These are phyloP conservation scores for Epichloe uncinata DNA, from an alignment of 2,329 filamentous ascomycete species.

Conservation along the genomic window DNA sequence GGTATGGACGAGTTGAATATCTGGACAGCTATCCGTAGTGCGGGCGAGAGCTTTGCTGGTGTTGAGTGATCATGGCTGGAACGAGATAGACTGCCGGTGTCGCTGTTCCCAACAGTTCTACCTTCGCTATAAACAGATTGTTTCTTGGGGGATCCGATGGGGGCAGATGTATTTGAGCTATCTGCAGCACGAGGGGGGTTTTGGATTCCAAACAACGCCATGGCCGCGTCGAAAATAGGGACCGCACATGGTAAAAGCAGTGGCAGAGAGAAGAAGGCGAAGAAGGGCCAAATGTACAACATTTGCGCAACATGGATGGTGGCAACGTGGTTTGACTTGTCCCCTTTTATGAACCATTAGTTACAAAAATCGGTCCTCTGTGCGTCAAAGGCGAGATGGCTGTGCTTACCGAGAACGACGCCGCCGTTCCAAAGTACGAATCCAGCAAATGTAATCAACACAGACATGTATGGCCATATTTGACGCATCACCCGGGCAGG, in stretches of 20 bases:
- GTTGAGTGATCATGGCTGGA: not conserved
- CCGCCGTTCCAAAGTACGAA: constrained; percentile 84
- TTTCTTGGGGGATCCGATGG: not conserved
- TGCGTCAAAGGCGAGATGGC: not conserved
- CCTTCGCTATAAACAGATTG: not conserved
- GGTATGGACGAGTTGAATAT: constrained; percentile 20
- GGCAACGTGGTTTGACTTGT: constrained; percentile 88
- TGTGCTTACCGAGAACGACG: constrained; percentile 67
- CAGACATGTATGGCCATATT: constrained; percentile 45
- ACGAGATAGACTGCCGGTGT: not conserved
- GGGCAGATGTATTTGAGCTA: not conserved
- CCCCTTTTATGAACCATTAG: constrained; percentile 38
- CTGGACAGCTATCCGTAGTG: constrained; percentile 1
- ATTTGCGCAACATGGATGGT: constrained; percentile 84
- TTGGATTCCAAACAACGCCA: not conserved
- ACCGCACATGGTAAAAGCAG: constrained; percentile 46
- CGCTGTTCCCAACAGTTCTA: not conserved
- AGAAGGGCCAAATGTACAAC: constrained; percentile 88
- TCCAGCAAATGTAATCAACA: constrained; percentile 52
- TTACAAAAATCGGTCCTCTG: not conserved
- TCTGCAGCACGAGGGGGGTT: not conserved
- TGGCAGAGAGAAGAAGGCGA: constrained; percentile 79
- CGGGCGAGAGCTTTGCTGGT: constrained; percentile 5
- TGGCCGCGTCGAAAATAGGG: constrained; percentile 16
- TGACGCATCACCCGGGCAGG: constrained; percentile 30